These are phyloP conservation scores for Carex scoparia DNA, from an alignment of 176 grass and related monocot species.

Conservation along the genomic window DNA sequence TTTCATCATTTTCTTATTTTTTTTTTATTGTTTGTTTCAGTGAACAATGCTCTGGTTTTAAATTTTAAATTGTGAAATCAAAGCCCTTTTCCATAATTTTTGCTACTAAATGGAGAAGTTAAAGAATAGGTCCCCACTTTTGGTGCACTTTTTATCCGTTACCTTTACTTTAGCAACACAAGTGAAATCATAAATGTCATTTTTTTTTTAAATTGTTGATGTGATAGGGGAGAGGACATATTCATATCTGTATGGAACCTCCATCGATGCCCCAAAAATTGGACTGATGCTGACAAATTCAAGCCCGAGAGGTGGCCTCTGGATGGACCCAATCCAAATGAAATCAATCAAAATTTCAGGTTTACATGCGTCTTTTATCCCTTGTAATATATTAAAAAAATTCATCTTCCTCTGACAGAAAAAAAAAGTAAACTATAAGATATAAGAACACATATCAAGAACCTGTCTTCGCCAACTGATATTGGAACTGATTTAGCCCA, in stretches of 20 bases:
- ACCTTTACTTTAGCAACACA: background rate
- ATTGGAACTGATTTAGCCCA: background rate
- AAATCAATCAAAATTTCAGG: conserved; percentile 99
- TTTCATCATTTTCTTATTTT: background rate
- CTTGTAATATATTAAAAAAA: background rate
- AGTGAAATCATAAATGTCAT: background rate
- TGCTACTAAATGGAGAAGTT: background rate
- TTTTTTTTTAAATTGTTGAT: background rate
- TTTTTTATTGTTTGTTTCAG: background rate
- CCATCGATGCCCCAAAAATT: conserved; percentile 76
- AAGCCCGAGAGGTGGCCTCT: conserved; percentile 96
- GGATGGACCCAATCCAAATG: conserved; percentile 90
- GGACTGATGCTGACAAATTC: conserved; percentile 87
- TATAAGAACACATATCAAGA: background rate
- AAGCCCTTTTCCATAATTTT: background rate
- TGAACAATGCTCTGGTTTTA: background rate
- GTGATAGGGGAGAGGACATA: conserved; percentile 78
- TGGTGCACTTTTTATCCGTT: background rate
- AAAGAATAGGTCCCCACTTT: background rate
- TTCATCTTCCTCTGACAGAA: background rate
- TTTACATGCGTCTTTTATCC: conserved; percentile 29
- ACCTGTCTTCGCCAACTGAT: background rate
- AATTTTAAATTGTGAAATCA: conserved; percentile 1
- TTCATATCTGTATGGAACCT: conserved; percentile 98
- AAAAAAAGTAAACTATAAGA: background rate